Conservation (phyloP, 805 yeast genomes). For the Candida orba region DNA sequence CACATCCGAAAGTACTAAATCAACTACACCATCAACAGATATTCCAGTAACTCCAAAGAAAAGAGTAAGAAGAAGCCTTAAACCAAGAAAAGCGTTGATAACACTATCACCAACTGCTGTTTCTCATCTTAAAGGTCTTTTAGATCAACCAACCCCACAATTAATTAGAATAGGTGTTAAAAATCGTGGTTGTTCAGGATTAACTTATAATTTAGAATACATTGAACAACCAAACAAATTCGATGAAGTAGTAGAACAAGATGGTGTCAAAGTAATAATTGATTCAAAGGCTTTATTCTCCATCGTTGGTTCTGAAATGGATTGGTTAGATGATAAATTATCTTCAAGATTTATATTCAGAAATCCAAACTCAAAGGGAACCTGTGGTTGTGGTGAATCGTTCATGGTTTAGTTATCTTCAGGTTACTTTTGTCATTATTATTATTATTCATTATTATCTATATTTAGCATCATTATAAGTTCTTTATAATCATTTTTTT, state of each 20-base stretch:
- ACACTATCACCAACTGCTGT: conserved; percentile 73
- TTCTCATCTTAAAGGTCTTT: conserved; percentile 55
- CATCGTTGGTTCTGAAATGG: conserved; percentile 97
- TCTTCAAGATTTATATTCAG: conserved; percentile 84
- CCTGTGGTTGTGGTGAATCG: conserved; percentile 98
- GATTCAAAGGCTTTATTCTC: conserved; percentile 95
- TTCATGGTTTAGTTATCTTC: conserved; percentile 70
- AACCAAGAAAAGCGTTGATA: conserved; percentile 87
- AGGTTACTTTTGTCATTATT: too few species aligned
- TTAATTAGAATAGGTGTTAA: conserved; percentile 88
- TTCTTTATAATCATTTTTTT: background rate
- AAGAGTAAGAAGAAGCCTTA: conserved; percentile 55
- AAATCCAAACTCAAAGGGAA: conserved; percentile 95
- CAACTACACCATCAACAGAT: conserved; percentile 11
- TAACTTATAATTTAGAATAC: conserved; percentile 86
- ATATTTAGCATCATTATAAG: background rate
- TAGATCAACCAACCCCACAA: conserved; percentile 81
- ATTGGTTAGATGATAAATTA: conserved; percentile 92
- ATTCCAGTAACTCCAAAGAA: conserved; percentile 22
- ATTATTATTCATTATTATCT: background rate
- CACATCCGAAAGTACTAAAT: conserved; percentile 2
- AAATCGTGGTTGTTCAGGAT: conserved; percentile 95
- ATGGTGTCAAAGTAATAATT: conserved; percentile 84
- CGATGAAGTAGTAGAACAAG: conserved; percentile 89
- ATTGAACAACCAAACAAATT: conserved; percentile 89